phyloP scores from a whole-genome alignment of 495 filamentous ascomycete genomes.

The Penicillium roqueforti region DNA sequence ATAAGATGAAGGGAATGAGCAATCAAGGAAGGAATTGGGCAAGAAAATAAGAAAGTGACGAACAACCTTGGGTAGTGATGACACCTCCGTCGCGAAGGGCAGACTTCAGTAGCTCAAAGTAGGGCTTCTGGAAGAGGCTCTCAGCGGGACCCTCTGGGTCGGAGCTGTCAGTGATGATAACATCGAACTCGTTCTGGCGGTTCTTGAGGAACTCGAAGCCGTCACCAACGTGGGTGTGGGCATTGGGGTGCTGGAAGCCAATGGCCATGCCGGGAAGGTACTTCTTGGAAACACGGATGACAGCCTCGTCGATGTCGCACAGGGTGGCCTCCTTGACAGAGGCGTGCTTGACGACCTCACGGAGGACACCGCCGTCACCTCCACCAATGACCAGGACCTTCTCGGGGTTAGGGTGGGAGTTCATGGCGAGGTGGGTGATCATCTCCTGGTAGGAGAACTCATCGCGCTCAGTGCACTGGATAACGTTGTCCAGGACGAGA shows the following conservation, averaged over 20 bases:
- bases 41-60: conserved; percentile 62
- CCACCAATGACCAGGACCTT: conserved; percentile 97
- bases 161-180: conserved; percentile 98
- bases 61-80: conserved; percentile 99
- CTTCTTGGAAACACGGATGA: conserved; percentile 97
- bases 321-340: conserved; percentile 87
- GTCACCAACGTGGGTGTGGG: conserved; percentile 86
- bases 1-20: not conserved
- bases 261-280: conserved; percentile 94
- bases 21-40: conserved; percentile 5
- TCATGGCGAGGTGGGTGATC: conserved; percentile 98
- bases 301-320: conserved; percentile 99
- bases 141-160: conserved; percentile 97
- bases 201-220: conserved; percentile 96
- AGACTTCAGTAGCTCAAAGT: conserved; percentile 86
- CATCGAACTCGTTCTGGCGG: conserved; percentile 92
- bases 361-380: conserved; percentile 93
- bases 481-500: conserved; percentile 97
- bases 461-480: conserved; percentile 96
- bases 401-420: conserved; percentile 96
- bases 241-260: conserved; percentile 89
- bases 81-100: conserved; percentile 94
- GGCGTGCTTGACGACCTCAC: conserved; percentile 97
- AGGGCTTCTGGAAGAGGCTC: conserved; percentile 95
- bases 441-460: conserved; percentile 99